Percentiles rank a stretch among this genome's conserved stretches.
Conservation (phyloP, 139 green algal genomes). For the Micractinium sp. region DNA sequence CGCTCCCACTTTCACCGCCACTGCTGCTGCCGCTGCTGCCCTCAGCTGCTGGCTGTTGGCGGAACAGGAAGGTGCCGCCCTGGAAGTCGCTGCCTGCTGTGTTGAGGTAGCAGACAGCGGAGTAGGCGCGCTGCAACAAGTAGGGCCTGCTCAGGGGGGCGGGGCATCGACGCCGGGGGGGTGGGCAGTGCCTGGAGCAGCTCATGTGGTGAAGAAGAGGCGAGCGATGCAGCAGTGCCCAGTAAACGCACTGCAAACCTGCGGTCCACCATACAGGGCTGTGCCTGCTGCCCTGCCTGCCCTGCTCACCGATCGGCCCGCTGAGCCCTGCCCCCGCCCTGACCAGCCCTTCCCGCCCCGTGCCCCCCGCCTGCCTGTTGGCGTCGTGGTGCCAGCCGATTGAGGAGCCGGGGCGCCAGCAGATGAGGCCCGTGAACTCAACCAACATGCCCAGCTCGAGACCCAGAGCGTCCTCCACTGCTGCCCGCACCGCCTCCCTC, state of each 20-base stretch:
- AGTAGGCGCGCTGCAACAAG: conserved; percentile 28
- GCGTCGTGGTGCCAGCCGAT: conserved; percentile 44
- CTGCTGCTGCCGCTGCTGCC: neutral
- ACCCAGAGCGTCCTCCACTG: conserved; percentile 21
- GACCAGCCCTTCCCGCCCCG: neutral
- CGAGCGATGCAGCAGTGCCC: too few species aligned
- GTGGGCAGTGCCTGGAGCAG: too few species aligned
- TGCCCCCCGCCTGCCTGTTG: conserved; percentile 18
- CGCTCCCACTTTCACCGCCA: too few species aligned
- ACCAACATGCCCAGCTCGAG: conserved; percentile 29
- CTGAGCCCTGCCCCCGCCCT: too few species aligned
- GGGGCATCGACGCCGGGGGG: neutral
- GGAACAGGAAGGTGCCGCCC: conserved; percentile 36
- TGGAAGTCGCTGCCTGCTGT: conserved; percentile 4
- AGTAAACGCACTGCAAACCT: too few species aligned
- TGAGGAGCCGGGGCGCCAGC: conserved; percentile 29
- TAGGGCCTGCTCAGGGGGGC: conserved; percentile 26
- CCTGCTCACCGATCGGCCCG: too few species aligned
- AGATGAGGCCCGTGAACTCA: conserved; percentile 50
- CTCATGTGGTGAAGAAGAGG: too few species aligned
- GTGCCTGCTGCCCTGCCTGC: too few species aligned
- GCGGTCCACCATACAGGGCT: too few species aligned
- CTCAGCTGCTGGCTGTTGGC: neutral
- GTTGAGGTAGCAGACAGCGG: conserved; percentile 44
- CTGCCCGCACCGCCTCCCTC: conserved; percentile 22